Percentiles rank a stretch among this genome's conserved stretches.
These are phyloP conservation scores for Collybiopsis luxurians DNA, from an alignment of 768 basidiomycete genomes.

Conservation along the genomic window DNA sequence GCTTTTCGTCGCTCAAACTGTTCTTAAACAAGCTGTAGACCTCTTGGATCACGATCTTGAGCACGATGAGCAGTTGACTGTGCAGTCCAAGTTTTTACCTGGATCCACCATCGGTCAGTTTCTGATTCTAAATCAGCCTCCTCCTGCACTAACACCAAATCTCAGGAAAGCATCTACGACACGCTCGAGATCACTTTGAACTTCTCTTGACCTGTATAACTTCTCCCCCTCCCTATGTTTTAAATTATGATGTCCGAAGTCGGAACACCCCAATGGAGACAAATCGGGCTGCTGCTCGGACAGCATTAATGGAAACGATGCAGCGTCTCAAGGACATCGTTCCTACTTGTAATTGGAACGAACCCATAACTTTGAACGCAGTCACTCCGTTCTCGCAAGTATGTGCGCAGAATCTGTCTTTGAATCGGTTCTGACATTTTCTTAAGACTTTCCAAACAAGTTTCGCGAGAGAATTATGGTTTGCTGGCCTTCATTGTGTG, in stretches of 20 bases:
- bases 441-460: conserved; percentile 63
- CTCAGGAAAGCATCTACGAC: conserved; percentile 81
- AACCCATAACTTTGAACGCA: conserved; percentile 70
- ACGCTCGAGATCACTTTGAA: conserved; percentile 81
- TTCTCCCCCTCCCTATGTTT: conserved; percentile 44
- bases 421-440: too few species aligned
- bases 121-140: neutral
- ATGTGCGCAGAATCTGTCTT: neutral
- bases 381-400: conserved; percentile 73
- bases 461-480: conserved; percentile 87
- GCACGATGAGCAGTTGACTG: conserved; percentile 66
- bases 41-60: conserved; percentile 64
- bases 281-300: conserved; percentile 54
- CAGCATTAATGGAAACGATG: conserved; percentile 55
- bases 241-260: conserved; percentile 75
- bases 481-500: conserved; percentile 80
- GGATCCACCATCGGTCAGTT: conserved; percentile 80
- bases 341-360: conserved; percentile 45
- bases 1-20: conserved; percentile 61
- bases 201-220: conserved; percentile 58
- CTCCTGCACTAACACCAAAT: neutral
- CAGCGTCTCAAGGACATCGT: conserved; percentile 52
- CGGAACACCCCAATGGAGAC: conserved; percentile 86
- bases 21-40: conserved; percentile 73
- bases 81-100: conserved; percentile 72